A percentile compares a stretch with the other conserved stretches of the same genome.
These are phyloP conservation scores for Prinsepia uniflora DNA, from an alignment of 306 rosid genomes.

Conservation along the genomic window DNA sequence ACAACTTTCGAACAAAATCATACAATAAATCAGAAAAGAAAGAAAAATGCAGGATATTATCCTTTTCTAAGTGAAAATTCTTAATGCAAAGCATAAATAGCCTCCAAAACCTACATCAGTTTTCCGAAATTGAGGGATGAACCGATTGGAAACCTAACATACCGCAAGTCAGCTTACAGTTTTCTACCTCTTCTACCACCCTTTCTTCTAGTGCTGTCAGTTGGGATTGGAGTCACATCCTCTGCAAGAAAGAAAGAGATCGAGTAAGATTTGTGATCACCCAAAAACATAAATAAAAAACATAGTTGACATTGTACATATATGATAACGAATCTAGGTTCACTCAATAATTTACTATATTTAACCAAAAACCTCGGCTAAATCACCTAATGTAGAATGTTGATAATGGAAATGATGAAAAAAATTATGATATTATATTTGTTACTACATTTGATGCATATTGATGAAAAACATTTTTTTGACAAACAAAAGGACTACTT, in stretches of 20 bases:
- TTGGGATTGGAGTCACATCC: slow-evolving; percentile 81
- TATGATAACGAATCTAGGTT: background rate
- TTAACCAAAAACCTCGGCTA: background rate
- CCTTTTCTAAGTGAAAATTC: background rate
- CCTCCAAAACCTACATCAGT: background rate
- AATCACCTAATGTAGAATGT: background rate
- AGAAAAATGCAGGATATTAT: background rate
- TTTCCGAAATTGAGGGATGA: background rate
- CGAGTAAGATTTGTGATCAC: background rate
- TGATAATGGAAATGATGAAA: background rate
- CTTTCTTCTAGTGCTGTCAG: slow-evolving; percentile 76
- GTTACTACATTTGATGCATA: background rate
- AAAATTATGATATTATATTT: background rate
- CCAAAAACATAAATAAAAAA: background rate
- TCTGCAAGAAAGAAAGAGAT: slow-evolving; percentile 42
- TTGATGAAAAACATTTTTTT: background rate
- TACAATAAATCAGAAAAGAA: background rate
- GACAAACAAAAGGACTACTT: background rate
- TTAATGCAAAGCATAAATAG: background rate
- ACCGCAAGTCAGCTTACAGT: slow-evolving; percentile 34
- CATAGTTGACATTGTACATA: background rate
- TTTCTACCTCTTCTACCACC: slow-evolving; percentile 83
- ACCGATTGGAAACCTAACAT: background rate
- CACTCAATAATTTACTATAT: background rate
- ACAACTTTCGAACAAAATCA: background rate